Base-by-base conservation (phyloP, 768 basidiomycete genomes). In the Rhizopogon rudus region DNA sequence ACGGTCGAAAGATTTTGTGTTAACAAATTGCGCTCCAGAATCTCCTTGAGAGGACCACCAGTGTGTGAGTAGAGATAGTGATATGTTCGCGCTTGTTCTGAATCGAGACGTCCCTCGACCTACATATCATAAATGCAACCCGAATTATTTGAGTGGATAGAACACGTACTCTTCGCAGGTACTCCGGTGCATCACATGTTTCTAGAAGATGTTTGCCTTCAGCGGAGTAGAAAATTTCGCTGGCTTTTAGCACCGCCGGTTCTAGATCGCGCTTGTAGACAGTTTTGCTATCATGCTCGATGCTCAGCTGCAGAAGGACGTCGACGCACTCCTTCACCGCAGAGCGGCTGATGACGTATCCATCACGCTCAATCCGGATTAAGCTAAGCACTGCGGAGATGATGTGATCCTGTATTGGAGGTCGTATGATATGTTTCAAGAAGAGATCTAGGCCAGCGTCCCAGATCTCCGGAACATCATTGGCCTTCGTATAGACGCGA, bases 331-430 rank as follows among this genome's bases (percentile, higher is more conserved):
- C 89, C 64, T 91, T 89, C 51, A 98, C 84, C 3, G 91, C 86
- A 2, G 93, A 92, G n/a, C 90, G 87, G 64, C 91, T 92, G 64
- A 98, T 93, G 44, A 81, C 82, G 65, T 88, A 90, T 25, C 94
- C 94, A 59, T 95, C 88, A 14, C 97, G 87, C 64, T 99, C 97
- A 52, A 92, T 83, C 57, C 84, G 89, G 53, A 99, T 86, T 71
- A 95, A 90, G 31, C 81, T 81, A 46, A 98, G 78, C 50, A 98
- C 78, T n/a, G 92, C 91, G 9, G 80, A 74, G 57, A 92, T 77
- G 58, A 98, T 71, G 62, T 93, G 90, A 31, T 85, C 82, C 61
- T 89, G 84, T 72, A 98, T 95, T 48, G 93, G 86, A 41, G 83
- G 75, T 48, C 78, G 77, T 59, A 94, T 83, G 64, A 97, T 92